Conservation (phyloP, 2,329 filamentous ascomycete species). For the Lomentospora prolificans region DNA sequence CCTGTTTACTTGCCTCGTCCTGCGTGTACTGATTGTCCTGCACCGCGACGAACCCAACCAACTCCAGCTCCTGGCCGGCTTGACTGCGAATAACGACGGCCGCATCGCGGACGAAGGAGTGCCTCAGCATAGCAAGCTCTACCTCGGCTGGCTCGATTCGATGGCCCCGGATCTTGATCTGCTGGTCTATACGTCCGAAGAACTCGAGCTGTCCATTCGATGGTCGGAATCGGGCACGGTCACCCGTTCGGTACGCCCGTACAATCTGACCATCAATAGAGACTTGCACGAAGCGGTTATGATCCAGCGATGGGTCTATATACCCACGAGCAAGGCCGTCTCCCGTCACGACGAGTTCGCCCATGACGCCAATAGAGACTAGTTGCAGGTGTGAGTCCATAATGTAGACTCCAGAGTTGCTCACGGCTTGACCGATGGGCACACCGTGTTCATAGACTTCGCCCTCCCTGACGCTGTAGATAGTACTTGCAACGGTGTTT, state of each 20-base stretch:
- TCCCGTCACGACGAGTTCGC: constrained; percentile 17
- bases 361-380: constrained; percentile 14
- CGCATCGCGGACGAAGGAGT: neutral
- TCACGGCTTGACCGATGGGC: constrained; percentile 14
- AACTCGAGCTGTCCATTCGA: constrained; percentile 9
- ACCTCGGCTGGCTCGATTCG: neutral
- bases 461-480: neutral
- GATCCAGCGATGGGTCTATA: constrained; percentile 8
- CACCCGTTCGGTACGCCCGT: constrained; percentile 10
- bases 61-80: neutral
- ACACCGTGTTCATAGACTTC: constrained; percentile 14
- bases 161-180: neutral
- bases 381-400: constrained; percentile 14
- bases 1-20: neutral
- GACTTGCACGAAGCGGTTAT: constrained; percentile 12
- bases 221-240: constrained; percentile 10
- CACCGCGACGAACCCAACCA: neutral
- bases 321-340: constrained; percentile 16
- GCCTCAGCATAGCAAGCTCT: neutral
- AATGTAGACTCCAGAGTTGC: constrained; percentile 15
- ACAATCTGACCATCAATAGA: neutral
- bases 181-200: constrained; percentile 8
- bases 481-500: constrained; percentile 14
- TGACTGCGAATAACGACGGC: neutral
- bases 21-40: neutral